phyloP scores from a whole-genome alignment of 768 basidiomycete species.

The Naganishia friedmannii region DNA sequence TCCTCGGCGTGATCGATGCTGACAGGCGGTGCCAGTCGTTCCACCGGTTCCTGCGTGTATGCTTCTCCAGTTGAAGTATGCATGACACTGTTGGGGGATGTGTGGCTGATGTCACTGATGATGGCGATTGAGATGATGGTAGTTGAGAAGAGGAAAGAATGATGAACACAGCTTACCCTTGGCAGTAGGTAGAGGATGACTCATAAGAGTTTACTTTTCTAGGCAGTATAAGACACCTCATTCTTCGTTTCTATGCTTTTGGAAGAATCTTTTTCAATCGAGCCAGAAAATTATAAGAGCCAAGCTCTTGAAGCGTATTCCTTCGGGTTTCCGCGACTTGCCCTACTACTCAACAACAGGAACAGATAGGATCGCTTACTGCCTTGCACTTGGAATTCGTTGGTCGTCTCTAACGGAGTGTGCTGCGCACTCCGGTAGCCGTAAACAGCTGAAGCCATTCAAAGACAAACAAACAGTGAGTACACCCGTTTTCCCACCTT shows the following conservation, averaged over 20 bases:
- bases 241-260: not conserved
- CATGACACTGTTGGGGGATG: not conserved
- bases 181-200: not conserved
- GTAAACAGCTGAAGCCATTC: no score
- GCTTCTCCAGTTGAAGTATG: slow-evolving; percentile 2
- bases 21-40: not conserved
- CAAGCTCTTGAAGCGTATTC: no score
- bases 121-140: not conserved
- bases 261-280: not conserved
- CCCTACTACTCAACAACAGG: no score
- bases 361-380: no score
- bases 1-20: no score
- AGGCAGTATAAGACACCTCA: not conserved
- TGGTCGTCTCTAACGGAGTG: no score
- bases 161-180: not conserved
- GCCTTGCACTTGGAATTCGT: no score
- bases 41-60: slow-evolving; percentile 8
- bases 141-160: not conserved
- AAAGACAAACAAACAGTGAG: no score
- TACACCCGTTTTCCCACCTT: no score
- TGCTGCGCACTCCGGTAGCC: no score
- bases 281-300: not conserved
- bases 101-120: not conserved
- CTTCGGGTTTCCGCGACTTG: no score
- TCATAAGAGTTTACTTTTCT: not conserved